Conservation (phyloP, 306 rosid genomes). For the Senna siamea region DNA sequence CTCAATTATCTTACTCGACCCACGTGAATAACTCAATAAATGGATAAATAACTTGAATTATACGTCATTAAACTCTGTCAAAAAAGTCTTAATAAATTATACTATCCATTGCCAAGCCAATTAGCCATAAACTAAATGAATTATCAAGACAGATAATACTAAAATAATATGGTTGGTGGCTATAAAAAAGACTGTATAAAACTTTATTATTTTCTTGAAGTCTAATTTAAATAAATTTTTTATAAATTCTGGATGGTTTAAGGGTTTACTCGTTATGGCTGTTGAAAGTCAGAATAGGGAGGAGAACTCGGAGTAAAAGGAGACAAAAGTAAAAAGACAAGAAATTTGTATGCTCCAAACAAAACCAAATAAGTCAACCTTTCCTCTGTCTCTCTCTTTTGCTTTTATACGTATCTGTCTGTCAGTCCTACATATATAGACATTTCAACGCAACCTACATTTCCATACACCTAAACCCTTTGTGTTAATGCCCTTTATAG, state of each 20-base stretch:
- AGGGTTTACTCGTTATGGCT: slow-evolving; percentile 51
- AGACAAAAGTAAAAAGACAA: slow-evolving; percentile 1
- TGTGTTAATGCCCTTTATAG: slow-evolving; percentile 30
- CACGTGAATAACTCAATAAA: slow-evolving; percentile 31
- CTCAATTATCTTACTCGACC: slow-evolving; percentile 14
- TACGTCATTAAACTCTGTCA: slow-evolving; percentile 26
- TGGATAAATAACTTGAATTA: slow-evolving; percentile 17
- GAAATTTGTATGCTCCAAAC: background rate
- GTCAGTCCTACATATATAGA: too few species aligned
- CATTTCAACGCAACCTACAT: background rate
- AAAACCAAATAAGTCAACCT: background rate
- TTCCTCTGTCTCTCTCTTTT: background rate
- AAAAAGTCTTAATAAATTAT: background rate
- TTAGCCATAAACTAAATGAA: background rate
- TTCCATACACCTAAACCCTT: slow-evolving; percentile 2
- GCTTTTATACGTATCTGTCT: background rate
- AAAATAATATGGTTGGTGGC: slow-evolving; percentile 22
- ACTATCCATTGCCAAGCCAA: background rate
- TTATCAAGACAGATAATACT: slow-evolving; percentile 19
- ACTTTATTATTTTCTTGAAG: slow-evolving; percentile 2
- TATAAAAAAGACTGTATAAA: slow-evolving; percentile 27
- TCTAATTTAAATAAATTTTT: background rate
- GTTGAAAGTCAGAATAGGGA: slow-evolving; percentile 57
- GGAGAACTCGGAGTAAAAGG: slow-evolving; percentile 24
- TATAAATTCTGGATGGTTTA: background rate